A percentile compares a stretch with the other conserved stretches of the same genome.
phyloP scores from a whole-genome alignment of 1,139 yeast genomes.

The Saccharomycopsis phalli region DNA sequence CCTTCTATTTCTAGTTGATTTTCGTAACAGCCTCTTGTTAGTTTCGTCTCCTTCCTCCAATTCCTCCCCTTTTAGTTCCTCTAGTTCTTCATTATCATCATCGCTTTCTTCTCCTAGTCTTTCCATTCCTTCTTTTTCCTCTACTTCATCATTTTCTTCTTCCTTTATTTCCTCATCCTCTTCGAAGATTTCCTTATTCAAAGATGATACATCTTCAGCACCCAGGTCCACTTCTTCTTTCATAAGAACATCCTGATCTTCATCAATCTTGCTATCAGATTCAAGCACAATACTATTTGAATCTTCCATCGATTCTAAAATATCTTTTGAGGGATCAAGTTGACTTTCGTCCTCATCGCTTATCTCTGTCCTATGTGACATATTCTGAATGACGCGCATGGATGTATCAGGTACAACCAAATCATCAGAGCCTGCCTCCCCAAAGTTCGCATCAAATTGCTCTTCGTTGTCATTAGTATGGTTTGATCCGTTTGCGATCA shows the following conservation, averaged over 20 bases:
- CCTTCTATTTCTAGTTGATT: no score
- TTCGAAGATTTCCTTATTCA: no score
- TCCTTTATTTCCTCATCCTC: background rate
- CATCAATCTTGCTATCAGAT: no score
- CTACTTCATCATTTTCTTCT: background rate
- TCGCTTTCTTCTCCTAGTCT: background rate
- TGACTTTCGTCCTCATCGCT: background rate
- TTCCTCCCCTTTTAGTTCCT: no score
- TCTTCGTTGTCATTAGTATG: slow-evolving; percentile 12
- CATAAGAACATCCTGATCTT: background rate
- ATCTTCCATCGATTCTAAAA: no score
- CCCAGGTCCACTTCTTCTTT: background rate
- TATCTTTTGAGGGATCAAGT: no score
- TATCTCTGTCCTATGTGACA: background rate
- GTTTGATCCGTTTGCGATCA: slow-evolving; percentile 12
- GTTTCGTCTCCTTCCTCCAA: no score
- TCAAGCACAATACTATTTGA: no score
- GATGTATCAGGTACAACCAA: slow-evolving; percentile 18
- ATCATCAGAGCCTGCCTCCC: slow-evolving; percentile 19
- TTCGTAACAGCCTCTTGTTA: no score
- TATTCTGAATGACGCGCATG: slow-evolving; percentile 11
- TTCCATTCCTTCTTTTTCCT: background rate
- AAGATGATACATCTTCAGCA: no score
- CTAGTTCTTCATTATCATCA: background rate
- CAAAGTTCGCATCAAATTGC: slow-evolving; percentile 16